Base-by-base conservation (phyloP, 2,329 filamentous ascomycete genomes). In the Curvularia spicifera region DNA sequence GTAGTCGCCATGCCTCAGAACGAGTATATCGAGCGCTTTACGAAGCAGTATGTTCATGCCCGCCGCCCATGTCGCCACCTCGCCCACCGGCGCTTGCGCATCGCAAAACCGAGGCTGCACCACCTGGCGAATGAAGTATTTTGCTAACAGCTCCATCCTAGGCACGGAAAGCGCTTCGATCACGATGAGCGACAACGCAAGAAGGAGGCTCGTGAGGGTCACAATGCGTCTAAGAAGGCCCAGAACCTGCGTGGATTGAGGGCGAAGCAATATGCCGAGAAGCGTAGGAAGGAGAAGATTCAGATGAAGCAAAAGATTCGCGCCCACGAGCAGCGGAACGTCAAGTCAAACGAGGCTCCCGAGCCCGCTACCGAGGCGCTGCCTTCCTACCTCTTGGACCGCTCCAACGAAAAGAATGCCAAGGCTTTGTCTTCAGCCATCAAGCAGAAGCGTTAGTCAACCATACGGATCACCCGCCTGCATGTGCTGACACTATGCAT, bases 301-400 rank as follows among this genome's bases (percentile, higher is more conserved):
- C 76, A 78, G 68, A 77, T 79, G 76, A 78, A 78, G 70, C 74
- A 78, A 71, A 72, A 71, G 53, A 78, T 99, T 85, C 91, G 91
- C 81, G 90, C 91, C 44, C 91, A 97, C 82, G 95, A 99, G 81
- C 91, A 97, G 83, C 89, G 92, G 80, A 96, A 97, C 75, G 88
- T 98, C 83, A 97, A 98, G 82, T 91, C 90, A 8, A 82, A 86
- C 31, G 88, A 89, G 54, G 88, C 90, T 66, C 86, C 89, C 70
- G 90, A 95, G 78, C 91, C 93, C 60, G 88, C 88, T 26, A 87
- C 85, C 67, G 91, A 91, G 49, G 91, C 95, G 56, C 84, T 98
- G 70, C 95, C 95, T 51, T 89, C 92, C 70, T 99, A 98, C 79
- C 85, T 99, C 76, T 88, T 99, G 64, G 95, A 99, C 81, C 87